These are phyloP conservation scores for Salix brachista DNA, from an alignment of 345 rosid species.

Conservation along the genomic window DNA sequence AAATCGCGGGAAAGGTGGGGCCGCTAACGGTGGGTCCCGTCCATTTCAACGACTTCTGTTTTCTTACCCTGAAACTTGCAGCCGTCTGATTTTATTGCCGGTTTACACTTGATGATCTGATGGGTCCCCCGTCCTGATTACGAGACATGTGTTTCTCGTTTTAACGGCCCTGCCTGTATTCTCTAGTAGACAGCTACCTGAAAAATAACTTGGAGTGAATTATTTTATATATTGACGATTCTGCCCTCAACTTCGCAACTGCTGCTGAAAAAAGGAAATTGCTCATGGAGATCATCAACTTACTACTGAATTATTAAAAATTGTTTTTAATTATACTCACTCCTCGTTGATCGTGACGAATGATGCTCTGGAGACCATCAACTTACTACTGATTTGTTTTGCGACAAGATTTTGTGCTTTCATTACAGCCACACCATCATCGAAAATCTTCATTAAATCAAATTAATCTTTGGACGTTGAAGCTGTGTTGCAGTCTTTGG, in stretches of 20 bases:
- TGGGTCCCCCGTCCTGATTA: conserved; percentile 10
- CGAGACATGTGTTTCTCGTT: conserved; percentile 11
- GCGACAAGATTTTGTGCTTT: too few species aligned
- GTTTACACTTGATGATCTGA: not conserved
- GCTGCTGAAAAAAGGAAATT: not conserved
- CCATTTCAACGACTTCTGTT: not conserved
- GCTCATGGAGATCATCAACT: too few species aligned
- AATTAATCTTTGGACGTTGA: too few species aligned
- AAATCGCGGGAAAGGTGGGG: conserved; percentile 26
- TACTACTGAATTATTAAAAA: too few species aligned
- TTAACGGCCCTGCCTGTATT: conserved; percentile 14
- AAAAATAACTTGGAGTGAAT: not conserved
- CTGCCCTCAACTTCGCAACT: conserved; percentile 8
- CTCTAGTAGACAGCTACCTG: conserved; percentile 11
- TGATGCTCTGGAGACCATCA: too few species aligned
- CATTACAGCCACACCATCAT: too few species aligned
- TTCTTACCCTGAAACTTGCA: not conserved
- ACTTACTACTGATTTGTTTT: too few species aligned
- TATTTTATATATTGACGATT: not conserved
- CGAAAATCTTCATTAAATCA: too few species aligned
- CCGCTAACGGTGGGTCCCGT: conserved; percentile 22
- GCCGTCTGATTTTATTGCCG: conserved; percentile 1
- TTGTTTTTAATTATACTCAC: too few species aligned
- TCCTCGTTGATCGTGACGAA: too few species aligned
- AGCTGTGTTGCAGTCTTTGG: too few species aligned